Base-by-base conservation (phyloP, 345 rosid species). In the Brassica juncea region DNA sequence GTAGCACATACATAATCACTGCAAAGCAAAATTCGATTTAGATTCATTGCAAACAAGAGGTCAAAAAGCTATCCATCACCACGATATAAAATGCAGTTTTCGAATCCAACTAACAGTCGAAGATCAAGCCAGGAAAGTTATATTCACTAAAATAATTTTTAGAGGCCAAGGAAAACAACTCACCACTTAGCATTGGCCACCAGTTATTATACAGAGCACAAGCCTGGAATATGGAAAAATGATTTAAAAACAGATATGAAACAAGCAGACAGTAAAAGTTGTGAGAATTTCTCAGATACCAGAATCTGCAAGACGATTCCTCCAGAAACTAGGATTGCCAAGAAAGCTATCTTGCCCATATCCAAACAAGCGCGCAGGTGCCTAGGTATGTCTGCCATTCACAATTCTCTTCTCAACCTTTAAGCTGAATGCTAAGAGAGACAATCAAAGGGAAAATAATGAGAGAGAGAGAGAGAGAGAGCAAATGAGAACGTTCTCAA, bases 171-270 rank as follows among this genome's bases (percentile, higher is more conserved):
- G 0, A 6, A 59, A 4, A 59, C 12, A 80, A 87, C 88, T 84
- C 83, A 91, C 97, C 86, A 72, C 91, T 83, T 54, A 94, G 85
- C 99, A 95, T 91, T 42, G 98, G 97, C 99, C 99, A 92, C 99
- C 99, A 95, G 49, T 92, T 95, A 83, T 89, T 32, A 68, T 89
- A 95, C 83, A 95, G 63, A 63, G 98, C 99, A 82, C 99, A 94
- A 47, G 99, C 97, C 99, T 92, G 85, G 55, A 80, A 71, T 39
- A 5, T 70, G 68, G 21, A 42, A 49, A 66, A 14, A 8, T 1
- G 5, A 3, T 59, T 64, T 6, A 71, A 47, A 28, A 5, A 58
- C 25, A 55, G 16, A 67, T 14, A 23, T 58, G 31, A 71, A 37
- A 37, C 21, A 61, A 8, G 57, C 0, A 65, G 2, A 15, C 0